Base-by-base conservation (phyloP, 805 yeast species). In the Ogataea thermomethanolica region DNA sequence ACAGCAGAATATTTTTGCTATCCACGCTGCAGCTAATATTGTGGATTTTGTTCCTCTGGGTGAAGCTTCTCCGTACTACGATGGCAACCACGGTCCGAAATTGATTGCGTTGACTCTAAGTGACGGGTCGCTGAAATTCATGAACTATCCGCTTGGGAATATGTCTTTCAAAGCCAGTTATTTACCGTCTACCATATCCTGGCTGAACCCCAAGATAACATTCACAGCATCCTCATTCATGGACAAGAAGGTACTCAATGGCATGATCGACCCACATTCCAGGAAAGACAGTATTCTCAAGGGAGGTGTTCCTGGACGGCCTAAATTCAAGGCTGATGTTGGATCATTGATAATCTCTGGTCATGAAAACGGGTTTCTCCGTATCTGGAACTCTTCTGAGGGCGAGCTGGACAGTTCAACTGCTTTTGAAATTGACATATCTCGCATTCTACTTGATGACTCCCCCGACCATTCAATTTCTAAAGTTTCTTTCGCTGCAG, bases 371-470 rank as follows among this genome's bases (percentile, higher is more conserved):
- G 98, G 97, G 0, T 74, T 81, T 25, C 77, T 93, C 0, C 72
- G 96, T 39, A 68, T 91, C 8, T 81, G 89, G 79, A 95, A 91
- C 62, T 81, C 88, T 0, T 79, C 95, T 0, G 78, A 80, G 41
- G 84, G 84, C 14, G 96, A 86, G 46, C 53, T 80, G 6, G 79
- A 73, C 41, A 80, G 79, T 28, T 64, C 74, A 7, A 66, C 75
- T 6, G 79, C 79, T 3, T 65, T 84, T 48, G 85, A 81, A 47
- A 71, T 82, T 26, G 74, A 77, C 51, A 66, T 81, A 8, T 62
- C 78, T 1, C 64, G 67, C 29, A 69, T 79, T 10, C 49, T 81
- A 27, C 49, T 51, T 29, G 68, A 70, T 44, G 65, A 71, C 35
- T 63, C 73, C 0, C 60, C 63, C 1, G 69, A 73, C 9, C 60